Evolutionary conservation across 495 filamentous ascomycete species (phyloP), one percentile per base, ranked within the genome.

Genomic region (Opeltia flavorubescens): DNA sequence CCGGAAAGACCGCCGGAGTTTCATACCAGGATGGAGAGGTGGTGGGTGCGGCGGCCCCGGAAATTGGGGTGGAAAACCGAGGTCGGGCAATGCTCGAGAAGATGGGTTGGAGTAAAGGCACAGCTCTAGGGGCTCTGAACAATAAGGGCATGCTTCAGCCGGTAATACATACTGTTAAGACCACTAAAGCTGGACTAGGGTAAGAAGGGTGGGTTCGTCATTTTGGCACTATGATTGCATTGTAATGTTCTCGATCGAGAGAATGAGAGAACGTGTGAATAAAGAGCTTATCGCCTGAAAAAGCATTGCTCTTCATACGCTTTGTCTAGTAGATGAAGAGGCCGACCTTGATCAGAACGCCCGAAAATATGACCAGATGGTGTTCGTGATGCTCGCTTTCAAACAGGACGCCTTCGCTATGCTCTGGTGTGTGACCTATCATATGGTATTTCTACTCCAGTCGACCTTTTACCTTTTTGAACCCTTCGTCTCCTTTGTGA

Each of bases 51-150:
- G 72, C 75, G 27, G 91, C 89, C 0, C 81, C 85, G 2, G 89
- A 94, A 61, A 69, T 99, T 23, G 85, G 86, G 1, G 68, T 64
- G 3, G 86, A 84, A 40, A 99, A 95, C 50, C 81, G 72, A 53
- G 91, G 91, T 18, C 73, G 86, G 35, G 78, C 77, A 3, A 86
- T 99, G 83, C 59, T 99, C 44, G 88, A 95, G 62, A 96, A 89
- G 66, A 96, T 96, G 91, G 91, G 91, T 15, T 99, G 93, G 86
- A 83, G 72, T 49, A 80, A 75, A 38, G 91, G 91, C 4, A 96
- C 80, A 62, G 82, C 80, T 5, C 69, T 99, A n/a, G 91, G 91
- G 34, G 74, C 82, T 4, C 55, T 70, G 8, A 80, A 91, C 49
- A 91, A 91, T 59, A 84, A 91, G 61, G 91, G 93, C 28, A 89